Evolutionary conservation across 495 filamentous ascomycete genomes (phyloP).

Genomic region (Oleoguttula mirabilis): DNA sequence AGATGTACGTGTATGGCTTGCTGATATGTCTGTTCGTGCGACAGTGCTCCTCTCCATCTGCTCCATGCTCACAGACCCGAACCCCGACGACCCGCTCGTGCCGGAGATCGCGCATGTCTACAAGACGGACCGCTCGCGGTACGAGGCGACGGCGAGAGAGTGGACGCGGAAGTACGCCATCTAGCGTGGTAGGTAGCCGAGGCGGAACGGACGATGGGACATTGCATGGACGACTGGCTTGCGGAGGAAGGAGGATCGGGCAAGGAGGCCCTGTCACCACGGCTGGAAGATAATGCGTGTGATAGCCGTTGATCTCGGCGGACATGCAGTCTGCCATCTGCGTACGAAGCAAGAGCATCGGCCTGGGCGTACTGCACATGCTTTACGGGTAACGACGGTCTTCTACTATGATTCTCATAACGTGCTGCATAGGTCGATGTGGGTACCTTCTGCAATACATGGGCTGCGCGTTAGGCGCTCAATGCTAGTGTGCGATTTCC

Average conservation of each 20-base stretch:
- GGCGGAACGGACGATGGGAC: too few species aligned
- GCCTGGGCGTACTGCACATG: conserved; percentile 4
- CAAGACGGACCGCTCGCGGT: conserved; percentile 93
- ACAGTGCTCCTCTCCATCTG: conserved; percentile 97
- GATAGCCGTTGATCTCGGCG: too few species aligned
- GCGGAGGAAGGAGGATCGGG: too few species aligned
- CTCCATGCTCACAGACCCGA: conserved; percentile 99
- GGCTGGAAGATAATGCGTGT: too few species aligned
- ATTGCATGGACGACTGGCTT: too few species aligned
- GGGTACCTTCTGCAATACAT: neutral
- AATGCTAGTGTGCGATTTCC: too few species aligned
- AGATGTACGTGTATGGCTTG: too few species aligned
- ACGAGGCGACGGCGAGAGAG: conserved; percentile 92
- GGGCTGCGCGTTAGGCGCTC: neutral
- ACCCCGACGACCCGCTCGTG: conserved; percentile 95
- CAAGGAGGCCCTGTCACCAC: too few species aligned
- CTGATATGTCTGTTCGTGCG: too few species aligned
- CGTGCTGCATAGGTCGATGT: conserved; percentile 4
- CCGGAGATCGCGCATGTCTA: conserved; percentile 99
- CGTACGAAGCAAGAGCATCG: too few species aligned
- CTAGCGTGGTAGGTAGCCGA: too few species aligned
- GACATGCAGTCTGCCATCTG: too few species aligned
- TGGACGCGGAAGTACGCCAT: conserved; percentile 99
- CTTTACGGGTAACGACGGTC: conserved; percentile 2
- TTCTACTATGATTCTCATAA: conserved; percentile 1